Evolutionary conservation across 192 early-diverging fungal species (phyloP).

Genomic region (Umbelopsis sp.): DNA sequence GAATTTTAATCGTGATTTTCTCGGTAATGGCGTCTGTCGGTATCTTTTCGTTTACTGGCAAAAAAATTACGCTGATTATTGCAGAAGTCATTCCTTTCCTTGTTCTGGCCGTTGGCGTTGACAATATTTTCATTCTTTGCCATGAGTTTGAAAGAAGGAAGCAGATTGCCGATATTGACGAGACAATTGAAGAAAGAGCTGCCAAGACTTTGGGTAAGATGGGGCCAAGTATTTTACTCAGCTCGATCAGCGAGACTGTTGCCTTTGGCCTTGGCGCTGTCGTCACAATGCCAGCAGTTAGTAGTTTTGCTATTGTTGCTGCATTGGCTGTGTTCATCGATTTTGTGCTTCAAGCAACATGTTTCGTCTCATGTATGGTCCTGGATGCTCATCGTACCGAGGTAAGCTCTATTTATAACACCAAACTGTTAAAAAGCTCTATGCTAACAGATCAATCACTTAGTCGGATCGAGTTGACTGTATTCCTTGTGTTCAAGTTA

Average conservation of each 20-base stretch:
- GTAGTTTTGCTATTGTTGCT: conserved; percentile 68
- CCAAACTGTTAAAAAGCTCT: neutral
- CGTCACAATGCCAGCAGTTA: conserved; percentile 72
- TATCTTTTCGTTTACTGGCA: conserved; percentile 61
- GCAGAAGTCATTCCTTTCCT: conserved; percentile 73
- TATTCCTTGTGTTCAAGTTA: conserved; percentile 53
- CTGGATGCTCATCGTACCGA: conserved; percentile 61
- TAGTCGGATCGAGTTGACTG: conserved; percentile 55
- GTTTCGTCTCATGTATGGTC: conserved; percentile 60
- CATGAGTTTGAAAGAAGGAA: conserved; percentile 60
- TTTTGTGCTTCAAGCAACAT: conserved; percentile 67
- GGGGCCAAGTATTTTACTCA: conserved; percentile 65
- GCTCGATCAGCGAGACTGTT: conserved; percentile 62
- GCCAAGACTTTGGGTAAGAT: conserved; percentile 59
- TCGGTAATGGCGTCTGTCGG: conserved; percentile 65
- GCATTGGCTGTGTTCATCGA: conserved; percentile 65
- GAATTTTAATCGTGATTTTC: conserved; percentile 62
- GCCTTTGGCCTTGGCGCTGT: conserved; percentile 64
- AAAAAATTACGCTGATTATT: conserved; percentile 67
- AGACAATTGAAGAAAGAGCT: conserved; percentile 58
- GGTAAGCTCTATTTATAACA: conserved; percentile 19
- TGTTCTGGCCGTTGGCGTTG: conserved; percentile 68
- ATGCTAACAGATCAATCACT: neutral
- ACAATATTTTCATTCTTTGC: conserved; percentile 70
- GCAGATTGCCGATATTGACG: conserved; percentile 42